These are phyloP conservation scores for Beauveria varroae DNA, from an alignment of 2,329 filamentous ascomycete species.

Conservation along the genomic window DNA sequence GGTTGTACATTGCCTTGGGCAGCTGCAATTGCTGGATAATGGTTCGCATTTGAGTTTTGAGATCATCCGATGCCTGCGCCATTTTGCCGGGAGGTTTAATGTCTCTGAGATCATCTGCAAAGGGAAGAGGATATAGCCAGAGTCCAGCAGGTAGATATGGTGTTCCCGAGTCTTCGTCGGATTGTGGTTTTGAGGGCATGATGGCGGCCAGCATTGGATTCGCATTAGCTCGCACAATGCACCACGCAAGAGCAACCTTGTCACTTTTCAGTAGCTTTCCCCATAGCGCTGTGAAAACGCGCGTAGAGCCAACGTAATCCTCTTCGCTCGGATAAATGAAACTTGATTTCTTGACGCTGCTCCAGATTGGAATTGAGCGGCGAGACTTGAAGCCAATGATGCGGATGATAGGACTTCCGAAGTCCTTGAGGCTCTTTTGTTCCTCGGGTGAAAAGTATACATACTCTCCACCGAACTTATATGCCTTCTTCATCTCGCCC, in stretches of 20 bases:
- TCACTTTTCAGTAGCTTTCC: conserved; percentile 73
- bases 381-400: conserved; percentile 92
- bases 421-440: conserved; percentile 66
- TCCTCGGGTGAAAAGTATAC: conserved; percentile 83
- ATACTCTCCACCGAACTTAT: conserved; percentile 90
- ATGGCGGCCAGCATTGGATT: conserved; percentile 74
- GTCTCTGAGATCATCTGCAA: conserved; percentile 77
- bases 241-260: conserved; percentile 86
- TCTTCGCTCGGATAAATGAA: conserved; percentile 95
- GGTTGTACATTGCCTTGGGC: conserved; percentile 78
- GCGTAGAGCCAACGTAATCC: conserved; percentile 80
- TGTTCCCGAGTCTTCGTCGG: conserved; percentile 56
- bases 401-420: conserved; percentile 74
- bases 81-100: conserved; percentile 53
- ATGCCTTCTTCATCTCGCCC: conserved; percentile 78
- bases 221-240: conserved; percentile 72
- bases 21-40: conserved; percentile 83
- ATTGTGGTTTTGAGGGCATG: conserved; percentile 62
- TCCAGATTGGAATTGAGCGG: conserved; percentile 69
- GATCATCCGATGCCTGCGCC: conserved; percentile 54
- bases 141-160: conserved; percentile 73
- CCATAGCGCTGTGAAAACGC: conserved; percentile 86
- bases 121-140: conserved; percentile 84
- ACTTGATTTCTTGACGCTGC: conserved; percentile 74
- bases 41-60: conserved; percentile 75